Conservation (phyloP, 768 basidiomycete species). For the Asterophora parasitica region DNA sequence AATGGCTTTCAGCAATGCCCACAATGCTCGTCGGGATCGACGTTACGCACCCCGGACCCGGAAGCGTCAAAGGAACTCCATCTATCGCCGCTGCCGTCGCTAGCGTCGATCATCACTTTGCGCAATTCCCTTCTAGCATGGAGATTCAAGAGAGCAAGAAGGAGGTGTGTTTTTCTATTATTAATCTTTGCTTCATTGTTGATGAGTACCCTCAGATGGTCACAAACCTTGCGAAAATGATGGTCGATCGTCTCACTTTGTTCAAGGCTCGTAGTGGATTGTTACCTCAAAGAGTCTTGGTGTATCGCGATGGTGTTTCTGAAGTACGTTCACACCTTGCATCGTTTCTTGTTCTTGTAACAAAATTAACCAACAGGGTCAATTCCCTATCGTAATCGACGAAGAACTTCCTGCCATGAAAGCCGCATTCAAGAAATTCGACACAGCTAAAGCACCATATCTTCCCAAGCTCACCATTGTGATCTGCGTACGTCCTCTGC, state of each 20-base stretch:
- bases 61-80: constrained; percentile 69
- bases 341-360: background rate
- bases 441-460: constrained; percentile 34
- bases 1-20: constrained; percentile 51
- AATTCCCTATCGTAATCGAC: constrained; percentile 58
- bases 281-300: constrained; percentile 62
- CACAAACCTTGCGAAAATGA: constrained; percentile 58
- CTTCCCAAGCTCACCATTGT: constrained; percentile 63
- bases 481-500: constrained; percentile 59
- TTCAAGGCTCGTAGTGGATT: constrained; percentile 43
- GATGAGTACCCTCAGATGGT: constrained; percentile 55
- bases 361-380: constrained; percentile 50
- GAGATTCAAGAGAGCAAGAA: constrained; percentile 68
- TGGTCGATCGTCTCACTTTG: constrained; percentile 54
- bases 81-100: constrained; percentile 86
- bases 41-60: constrained; percentile 77
- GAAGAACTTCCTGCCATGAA: constrained; percentile 65
- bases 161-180: constrained; percentile 44
- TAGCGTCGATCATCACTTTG: constrained; percentile 57
- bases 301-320: constrained; percentile 82
- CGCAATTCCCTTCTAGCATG: constrained; percentile 73
- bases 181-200: background rate
- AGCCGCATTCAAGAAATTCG: constrained; percentile 50
- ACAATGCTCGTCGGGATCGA: constrained; percentile 86
- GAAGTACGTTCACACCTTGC: constrained; percentile 39